Evolutionary conservation across 2,329 filamentous ascomycete species (phyloP), one percentile per base, ranked within the genome.

Genomic region (Ilyonectria mors-panacis): DNA sequence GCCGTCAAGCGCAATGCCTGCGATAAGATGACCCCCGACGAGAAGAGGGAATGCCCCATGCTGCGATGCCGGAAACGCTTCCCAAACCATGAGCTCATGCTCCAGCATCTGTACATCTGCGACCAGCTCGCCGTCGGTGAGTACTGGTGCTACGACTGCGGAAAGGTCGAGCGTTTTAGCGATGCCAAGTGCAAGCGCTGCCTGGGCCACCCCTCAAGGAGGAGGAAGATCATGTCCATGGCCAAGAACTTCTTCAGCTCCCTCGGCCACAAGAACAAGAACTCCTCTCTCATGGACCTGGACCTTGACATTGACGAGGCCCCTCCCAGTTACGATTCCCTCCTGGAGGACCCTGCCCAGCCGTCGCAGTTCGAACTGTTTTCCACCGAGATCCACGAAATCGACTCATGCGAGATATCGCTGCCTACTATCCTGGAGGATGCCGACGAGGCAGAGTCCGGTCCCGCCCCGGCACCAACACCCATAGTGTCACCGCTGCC

Each of bases 61-160:
- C 74, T 88, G 44, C 81, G 81, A 44, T 89, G 87, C 74, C 82
- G 83, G 50, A 82, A 84, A 70, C 82, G 78, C 9, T 88, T 88
- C 73, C 75, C 81, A 17, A 81, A 83, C 75, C 87, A 89, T 71
- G 86, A 88, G 75, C 68, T 80, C 63, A 87, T 89, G 87, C 81
- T 88, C 56, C 83, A 81, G 71, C 87, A 88, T 68, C 78, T 89
- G 10, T 83, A 85, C 65, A 77, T 76, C 44, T 88, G 86, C 73
- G 78, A 81, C 33, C 80, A 85, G 72, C 82, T 89, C 35, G 75
- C 80, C 28, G 81, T 81, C 4, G 85, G 85, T 64, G 85, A 88
- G 79, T 89, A 88, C 70, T 84, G 85, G 80, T 89, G 87, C 74
- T 88, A 86, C 73, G 84, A 88, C 42, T 87, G 87, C 73, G 83